Evolutionary conservation across 148 eudicot genomes (phyloP).

Genomic region (Cornus controversa): DNA sequence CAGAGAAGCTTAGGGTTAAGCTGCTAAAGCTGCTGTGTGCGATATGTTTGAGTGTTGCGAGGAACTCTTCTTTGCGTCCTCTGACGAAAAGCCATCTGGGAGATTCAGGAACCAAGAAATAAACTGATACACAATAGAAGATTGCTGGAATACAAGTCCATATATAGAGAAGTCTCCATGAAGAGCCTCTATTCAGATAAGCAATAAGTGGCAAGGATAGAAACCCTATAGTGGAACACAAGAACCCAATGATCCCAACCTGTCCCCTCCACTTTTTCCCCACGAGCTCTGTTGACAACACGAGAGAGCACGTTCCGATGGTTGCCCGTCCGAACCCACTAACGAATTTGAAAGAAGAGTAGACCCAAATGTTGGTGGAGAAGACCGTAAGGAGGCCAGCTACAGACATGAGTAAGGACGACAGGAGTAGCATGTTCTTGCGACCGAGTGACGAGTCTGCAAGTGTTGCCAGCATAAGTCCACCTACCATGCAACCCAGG

Average conservation of each 20-base stretch:
- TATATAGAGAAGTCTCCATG: too few relatives aligned
- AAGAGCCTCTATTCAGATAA: too few relatives aligned
- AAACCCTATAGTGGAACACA: constrained; percentile 59
- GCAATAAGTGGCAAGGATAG: constrained; percentile 56
- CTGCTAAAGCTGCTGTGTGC: constrained; percentile 11
- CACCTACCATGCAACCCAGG: constrained; percentile 58
- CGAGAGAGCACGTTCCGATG: constrained; percentile 62
- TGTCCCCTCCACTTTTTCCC: constrained; percentile 65
- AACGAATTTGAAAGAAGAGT: constrained; percentile 42
- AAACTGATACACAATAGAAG: constrained; percentile 36
- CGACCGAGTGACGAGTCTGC: constrained; percentile 71
- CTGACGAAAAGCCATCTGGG: constrained; percentile 68
- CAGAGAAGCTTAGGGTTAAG: too few relatives aligned
- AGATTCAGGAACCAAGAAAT: constrained; percentile 50
- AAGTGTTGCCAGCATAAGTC: constrained; percentile 44
- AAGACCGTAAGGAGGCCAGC: constrained; percentile 41
- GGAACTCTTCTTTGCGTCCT: constrained; percentile 52
- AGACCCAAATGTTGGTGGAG: constrained; percentile 47
- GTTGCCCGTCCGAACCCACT: constrained; percentile 61
- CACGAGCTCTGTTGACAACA: constrained; percentile 62
- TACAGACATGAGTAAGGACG: constrained; percentile 50
- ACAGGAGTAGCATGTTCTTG: constrained; percentile 47
- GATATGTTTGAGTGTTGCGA: constrained; percentile 37
- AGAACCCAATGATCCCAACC: constrained; percentile 52
- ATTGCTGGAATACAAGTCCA: constrained; percentile 52